These are phyloP conservation scores for Basipetospora chlamydospora DNA, from an alignment of 2,329 filamentous ascomycete species.

Conservation along the genomic window DNA sequence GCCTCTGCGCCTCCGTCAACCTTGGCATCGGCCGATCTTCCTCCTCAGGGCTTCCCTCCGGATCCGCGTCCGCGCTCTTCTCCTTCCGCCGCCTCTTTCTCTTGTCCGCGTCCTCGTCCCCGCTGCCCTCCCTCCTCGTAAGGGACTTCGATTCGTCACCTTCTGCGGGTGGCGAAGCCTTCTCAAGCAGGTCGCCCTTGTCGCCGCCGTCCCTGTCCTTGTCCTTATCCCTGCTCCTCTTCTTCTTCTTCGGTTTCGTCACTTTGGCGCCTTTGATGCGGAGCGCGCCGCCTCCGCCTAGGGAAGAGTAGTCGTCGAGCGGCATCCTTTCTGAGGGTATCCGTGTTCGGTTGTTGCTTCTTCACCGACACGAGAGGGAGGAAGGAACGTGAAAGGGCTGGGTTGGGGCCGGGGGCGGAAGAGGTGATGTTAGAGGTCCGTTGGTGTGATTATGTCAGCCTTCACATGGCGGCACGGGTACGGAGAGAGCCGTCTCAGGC, in stretches of 20 bases:
- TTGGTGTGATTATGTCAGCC: too few species aligned
- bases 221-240: slow-evolving; percentile 23
- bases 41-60: slow-evolving; percentile 15
- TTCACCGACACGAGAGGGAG: too few species aligned
- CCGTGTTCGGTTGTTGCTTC: neutral
- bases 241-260: slow-evolving; percentile 51
- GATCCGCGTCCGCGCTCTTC: slow-evolving; percentile 10
- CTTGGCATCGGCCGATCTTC: slow-evolving; percentile 14
- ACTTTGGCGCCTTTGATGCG: slow-evolving; percentile 70
- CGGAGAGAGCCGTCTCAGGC: too few species aligned
- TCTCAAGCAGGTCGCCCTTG: slow-evolving; percentile 24
- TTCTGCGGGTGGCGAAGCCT: slow-evolving; percentile 21
- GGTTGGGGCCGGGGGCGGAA: too few species aligned
- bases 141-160: slow-evolving; percentile 16
- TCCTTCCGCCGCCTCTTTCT: slow-evolving; percentile 13
- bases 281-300: slow-evolving; percentile 56
- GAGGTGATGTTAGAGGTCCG: too few species aligned
- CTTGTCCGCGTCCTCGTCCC: slow-evolving; percentile 13
- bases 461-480: too few species aligned
- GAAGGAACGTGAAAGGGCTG: too few species aligned
- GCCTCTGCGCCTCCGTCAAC: slow-evolving; percentile 76
- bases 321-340: slow-evolving; percentile 37
- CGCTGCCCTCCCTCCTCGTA: slow-evolving; percentile 21
- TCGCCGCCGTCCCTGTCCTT: too few species aligned
- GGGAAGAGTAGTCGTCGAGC: slow-evolving; percentile 57